phyloP scores from a whole-genome alignment of 352 stramenopile genomes.

The Phytophthora cactorum region DNA sequence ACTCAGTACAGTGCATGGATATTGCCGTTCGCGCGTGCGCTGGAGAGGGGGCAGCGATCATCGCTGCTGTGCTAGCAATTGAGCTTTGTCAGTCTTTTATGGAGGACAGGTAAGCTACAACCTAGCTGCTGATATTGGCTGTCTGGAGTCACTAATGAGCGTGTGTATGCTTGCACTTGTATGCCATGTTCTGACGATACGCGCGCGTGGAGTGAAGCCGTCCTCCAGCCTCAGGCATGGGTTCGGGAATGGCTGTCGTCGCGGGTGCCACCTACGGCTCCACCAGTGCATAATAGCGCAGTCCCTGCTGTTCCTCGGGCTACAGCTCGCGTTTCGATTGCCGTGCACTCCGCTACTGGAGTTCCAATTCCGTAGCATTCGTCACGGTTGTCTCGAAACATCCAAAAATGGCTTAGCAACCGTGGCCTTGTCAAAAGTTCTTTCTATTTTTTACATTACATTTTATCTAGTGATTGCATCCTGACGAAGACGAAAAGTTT shows the following conservation, averaged over 20 bases:
- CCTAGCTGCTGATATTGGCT: slow-evolving; percentile 3
- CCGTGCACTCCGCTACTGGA: slow-evolving; percentile 29
- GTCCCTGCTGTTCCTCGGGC: slow-evolving; percentile 37
- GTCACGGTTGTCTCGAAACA: background rate
- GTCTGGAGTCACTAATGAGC: slow-evolving; percentile 9
- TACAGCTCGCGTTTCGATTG: slow-evolving; percentile 42
- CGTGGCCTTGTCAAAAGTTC: background rate
- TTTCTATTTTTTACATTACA: too few species aligned
- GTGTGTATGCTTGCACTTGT: background rate
- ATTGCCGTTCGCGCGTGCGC: slow-evolving; percentile 67
- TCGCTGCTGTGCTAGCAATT: slow-evolving; percentile 61
- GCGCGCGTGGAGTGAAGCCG: slow-evolving; percentile 48
- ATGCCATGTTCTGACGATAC: background rate
- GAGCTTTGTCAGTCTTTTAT: slow-evolving; percentile 58
- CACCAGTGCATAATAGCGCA: slow-evolving; percentile 44
- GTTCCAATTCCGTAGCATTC: slow-evolving; percentile 31
- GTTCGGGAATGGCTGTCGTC: slow-evolving; percentile 45
- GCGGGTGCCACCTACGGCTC: slow-evolving; percentile 40
- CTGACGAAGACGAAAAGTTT: too few species aligned
- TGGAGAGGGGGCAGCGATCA: slow-evolving; percentile 60
- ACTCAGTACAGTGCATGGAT: slow-evolving; percentile 53
- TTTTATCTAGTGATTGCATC: too few species aligned
- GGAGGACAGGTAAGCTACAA: slow-evolving; percentile 61
- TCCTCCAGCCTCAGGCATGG: slow-evolving; percentile 43
- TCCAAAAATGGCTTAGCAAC: background rate